Evolutionary conservation across 495 filamentous ascomycete species (phyloP), one percentile per base, ranked within the genome.

Genomic region (Hyaloscypha variabilis): DNA sequence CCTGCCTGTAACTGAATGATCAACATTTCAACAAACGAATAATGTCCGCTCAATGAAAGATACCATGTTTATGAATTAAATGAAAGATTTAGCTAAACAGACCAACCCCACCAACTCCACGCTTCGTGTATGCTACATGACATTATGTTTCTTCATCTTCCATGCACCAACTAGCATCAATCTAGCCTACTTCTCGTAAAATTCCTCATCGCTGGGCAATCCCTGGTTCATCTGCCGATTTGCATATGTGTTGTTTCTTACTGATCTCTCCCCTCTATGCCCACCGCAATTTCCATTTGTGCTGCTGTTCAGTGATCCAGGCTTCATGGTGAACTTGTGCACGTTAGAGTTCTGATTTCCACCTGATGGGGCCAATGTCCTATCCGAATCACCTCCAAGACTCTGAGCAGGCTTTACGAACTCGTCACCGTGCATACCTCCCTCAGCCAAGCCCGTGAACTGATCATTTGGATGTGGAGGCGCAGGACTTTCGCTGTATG

Each of bases 391-490:
- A 6, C 24, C 28, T 17, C 26, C 17, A 25, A 29, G 11, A 29
- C 54, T 34, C 3, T 29, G 21, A 29, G 23, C 1, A 25, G 3
- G 23, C 1, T 24, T 54, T n/a, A 25, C 21, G 11, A 57, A 8
- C 54, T 57, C 28, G 19, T 34, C 29, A 13, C 10, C 46, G 31
- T 59, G 63, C 63, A 69, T 66, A 3, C 67, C 63, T 19, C 59
- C 42, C 5, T 30, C 26, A 13, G 36, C 23, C 26, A 65, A 39
- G 13, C 63, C 67, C 3, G 52, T 23, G 26, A 58, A 65, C 29
- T 69, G 67, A 58, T 69, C 67, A 60, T 69, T 69, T 6, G 55
- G 53, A 24, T 66, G 67, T 8, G 63, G 58, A 36, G 53, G 59
- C 19, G 49, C 63, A 1, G 60, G 59, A 13, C 58, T 56, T 25